Percentiles rank a stretch among this genome's conserved stretches.
These are phyloP conservation scores for Arthrinium puccinioides DNA, from an alignment of 2,329 filamentous ascomycete genomes.

Conservation along the genomic window DNA sequence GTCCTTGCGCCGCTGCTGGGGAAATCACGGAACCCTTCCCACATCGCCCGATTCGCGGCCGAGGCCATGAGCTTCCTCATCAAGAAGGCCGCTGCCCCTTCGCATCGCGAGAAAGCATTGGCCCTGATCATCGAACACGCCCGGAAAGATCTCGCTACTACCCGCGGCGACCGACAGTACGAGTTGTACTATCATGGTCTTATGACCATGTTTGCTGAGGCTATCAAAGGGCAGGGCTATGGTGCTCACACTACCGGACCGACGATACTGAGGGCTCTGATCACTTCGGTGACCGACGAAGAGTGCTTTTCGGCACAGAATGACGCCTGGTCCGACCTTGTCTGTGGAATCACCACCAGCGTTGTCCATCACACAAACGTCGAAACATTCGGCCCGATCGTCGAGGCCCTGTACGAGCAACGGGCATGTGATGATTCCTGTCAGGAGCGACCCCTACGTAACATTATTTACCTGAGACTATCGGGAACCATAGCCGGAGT, in stretches of 20 bases:
- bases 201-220: constrained; percentile 88
- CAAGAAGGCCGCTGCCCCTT: constrained; percentile 75
- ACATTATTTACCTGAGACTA: constrained; percentile 46
- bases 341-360: constrained; percentile 71
- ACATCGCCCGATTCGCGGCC: constrained; percentile 86
- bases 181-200: constrained; percentile 75
- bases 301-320: constrained; percentile 39
- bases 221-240: constrained; percentile 56
- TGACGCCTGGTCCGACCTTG: constrained; percentile 54
- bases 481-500: constrained; percentile 68
- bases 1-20: constrained; percentile 80
- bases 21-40: constrained; percentile 71
- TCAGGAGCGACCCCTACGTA: constrained; percentile 27
- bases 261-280: constrained; percentile 43
- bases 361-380: constrained; percentile 73
- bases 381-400: constrained; percentile 64
- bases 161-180: constrained; percentile 48
- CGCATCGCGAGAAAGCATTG: constrained; percentile 68
- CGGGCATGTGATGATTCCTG: constrained; percentile 29
- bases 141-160: constrained; percentile 56
- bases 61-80: constrained; percentile 93
- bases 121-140: constrained; percentile 64
- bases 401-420: constrained; percentile 53
- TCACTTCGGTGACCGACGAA: constrained; percentile 42
- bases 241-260: constrained; percentile 53